Percentiles rank a stretch among this genome's conserved stretches.
These are phyloP conservation scores for Quercus ilex DNA, from an alignment of 306 rosid genomes.

Conservation along the genomic window DNA sequence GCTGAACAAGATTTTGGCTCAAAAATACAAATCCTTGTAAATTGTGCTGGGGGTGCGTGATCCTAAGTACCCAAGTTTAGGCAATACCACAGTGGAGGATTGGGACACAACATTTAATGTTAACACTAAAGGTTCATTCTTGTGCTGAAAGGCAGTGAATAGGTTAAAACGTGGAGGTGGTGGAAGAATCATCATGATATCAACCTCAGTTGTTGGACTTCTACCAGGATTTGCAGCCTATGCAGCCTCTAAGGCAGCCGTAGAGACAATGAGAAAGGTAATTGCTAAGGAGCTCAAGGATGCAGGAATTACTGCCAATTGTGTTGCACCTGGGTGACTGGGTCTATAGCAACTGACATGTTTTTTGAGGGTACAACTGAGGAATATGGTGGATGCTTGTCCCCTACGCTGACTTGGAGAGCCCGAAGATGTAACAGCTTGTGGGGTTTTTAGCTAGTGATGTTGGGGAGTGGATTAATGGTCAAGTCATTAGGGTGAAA, in stretches of 20 bases:
- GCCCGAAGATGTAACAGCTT: conserved; percentile 28
- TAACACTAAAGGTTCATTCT: conserved; percentile 41
- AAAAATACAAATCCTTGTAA: conserved; percentile 29
- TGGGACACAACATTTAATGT: conserved; percentile 38
- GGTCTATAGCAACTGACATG: conserved; percentile 45
- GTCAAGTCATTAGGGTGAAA: conserved; percentile 40
- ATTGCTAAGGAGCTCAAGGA: conserved; percentile 54
- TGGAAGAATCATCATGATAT: conserved; percentile 39
- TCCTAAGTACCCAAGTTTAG: conserved; percentile 30
- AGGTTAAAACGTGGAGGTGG: conserved; percentile 31
- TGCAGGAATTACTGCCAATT: conserved; percentile 33
- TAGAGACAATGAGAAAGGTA: conserved; percentile 38
- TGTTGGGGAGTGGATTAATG: conserved; percentile 50
- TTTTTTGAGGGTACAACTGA: conserved; percentile 36
- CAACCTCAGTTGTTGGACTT: conserved; percentile 20
- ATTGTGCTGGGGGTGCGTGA: conserved; percentile 41
- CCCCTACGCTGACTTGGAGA: conserved; percentile 48
- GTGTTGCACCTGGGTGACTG: conserved; percentile 49
- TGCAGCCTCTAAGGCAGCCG: conserved; percentile 46
- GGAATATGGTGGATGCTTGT: conserved; percentile 26
- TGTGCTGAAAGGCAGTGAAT: conserved; percentile 32
- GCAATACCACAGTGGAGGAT: conserved; percentile 29
- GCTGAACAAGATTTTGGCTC: conserved; percentile 31
- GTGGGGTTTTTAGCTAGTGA: conserved; percentile 48
- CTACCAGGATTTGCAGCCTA: conserved; percentile 37